Base-by-base conservation (phyloP, 2,329 filamentous ascomycete genomes). In the Penicillium sp. region DNA sequence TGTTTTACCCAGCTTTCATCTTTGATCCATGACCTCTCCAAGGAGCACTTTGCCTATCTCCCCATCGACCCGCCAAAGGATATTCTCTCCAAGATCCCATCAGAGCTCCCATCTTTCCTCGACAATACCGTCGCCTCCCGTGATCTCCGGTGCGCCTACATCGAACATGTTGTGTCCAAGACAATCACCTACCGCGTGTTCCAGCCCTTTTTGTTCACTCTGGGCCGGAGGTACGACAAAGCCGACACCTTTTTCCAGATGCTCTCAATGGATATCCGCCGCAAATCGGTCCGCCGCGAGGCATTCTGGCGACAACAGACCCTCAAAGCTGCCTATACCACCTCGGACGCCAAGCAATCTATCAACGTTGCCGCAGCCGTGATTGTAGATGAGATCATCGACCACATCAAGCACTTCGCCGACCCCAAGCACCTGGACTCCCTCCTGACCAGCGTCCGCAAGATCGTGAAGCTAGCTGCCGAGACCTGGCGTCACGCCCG, bases 301-400 rank as follows among this genome's bases (percentile, higher is more conserved):
- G 77, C 79, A 3, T 77, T 80, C 50, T 81, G 79, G 79, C 71
- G 79, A 46, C 78, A 80, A 49, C 78, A 81, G 55, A 81, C 79
- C 2, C 72, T 81, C 12, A 77, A 78, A 52, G 78, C 79, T 15
- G 76, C 78, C 7, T 81, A 81, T 62, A 80, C 78, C 5, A 76
- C 77, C 31, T 77, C 75, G 2, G 77, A 78, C 49, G 79, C 78
- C 1, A 81, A 81, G 54, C 74, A 78, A 56, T 75, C 76, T 15
- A 80, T 80, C 59, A 79, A 79, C 50, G 75, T 77, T 9, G 77
- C 76, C 15, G 79, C 79, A 0, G 74, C 76, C 4, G 74, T 75
- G 15, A 78, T 81, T 25, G 77, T 81, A 7, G 77, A 81, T 43
- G 79, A 81, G 52, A 81, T 81, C 46, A 72, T 80, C 42, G 74